phyloP scores from a whole-genome alignment of 129 eudicot genomes.

The Apium graveolens region DNA sequence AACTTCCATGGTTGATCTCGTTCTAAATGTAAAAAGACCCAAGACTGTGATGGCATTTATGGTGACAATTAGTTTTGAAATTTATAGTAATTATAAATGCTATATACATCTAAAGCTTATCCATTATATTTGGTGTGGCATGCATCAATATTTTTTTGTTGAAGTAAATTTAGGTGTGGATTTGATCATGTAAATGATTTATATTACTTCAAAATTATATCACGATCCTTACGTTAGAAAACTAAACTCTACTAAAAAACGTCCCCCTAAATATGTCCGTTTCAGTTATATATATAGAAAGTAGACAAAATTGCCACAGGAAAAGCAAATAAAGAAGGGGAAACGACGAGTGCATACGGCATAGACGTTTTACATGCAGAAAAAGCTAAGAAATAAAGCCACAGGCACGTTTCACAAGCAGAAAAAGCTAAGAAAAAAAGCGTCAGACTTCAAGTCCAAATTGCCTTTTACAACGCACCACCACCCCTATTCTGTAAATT shows the following conservation, averaged over 20 bases:
- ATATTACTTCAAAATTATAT: neutral
- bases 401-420: neutral
- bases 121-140: neutral
- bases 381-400: neutral
- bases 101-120: neutral
- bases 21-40: neutral
- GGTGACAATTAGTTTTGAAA: neutral
- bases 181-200: neutral
- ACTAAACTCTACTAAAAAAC: neutral
- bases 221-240: neutral
- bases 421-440: neutral
- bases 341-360: neutral
- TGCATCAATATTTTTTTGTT: neutral
- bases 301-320: neutral
- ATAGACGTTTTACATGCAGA: neutral
- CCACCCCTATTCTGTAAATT: neutral
- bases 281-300: neutral
- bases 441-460: neutral
- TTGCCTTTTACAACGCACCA: neutral
- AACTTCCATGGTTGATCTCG: conserved; percentile 8
- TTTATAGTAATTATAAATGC: neutral
- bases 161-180: neutral
- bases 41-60: neutral
- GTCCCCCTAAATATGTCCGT: neutral
- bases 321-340: neutral